Conservation (phyloP, 257 asterid species). For the Rehmannia glutinosa region DNA sequence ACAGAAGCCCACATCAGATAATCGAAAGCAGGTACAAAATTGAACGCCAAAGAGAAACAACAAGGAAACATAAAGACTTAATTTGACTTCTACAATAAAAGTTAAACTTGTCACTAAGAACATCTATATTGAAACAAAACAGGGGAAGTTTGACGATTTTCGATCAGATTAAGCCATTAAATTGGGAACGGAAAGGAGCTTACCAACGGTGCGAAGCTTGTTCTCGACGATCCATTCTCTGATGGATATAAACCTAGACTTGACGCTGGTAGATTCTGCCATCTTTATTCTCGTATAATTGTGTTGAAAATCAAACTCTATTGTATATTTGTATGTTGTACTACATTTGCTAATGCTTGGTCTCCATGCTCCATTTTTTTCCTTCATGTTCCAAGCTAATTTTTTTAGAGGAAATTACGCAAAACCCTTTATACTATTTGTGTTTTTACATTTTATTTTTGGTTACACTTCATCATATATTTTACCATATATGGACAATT, state of each 20-base stretch:
- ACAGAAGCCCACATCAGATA: conserved; percentile 1
- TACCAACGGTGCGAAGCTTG: conserved; percentile 51
- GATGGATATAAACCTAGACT: conserved; percentile 21
- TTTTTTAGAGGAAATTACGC: too few species aligned
- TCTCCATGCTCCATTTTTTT: neutral
- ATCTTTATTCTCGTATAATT: conserved; percentile 1
- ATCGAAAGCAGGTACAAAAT: neutral
- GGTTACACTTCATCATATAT: too few species aligned
- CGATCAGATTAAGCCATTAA: neutral
- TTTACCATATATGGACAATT: too few species aligned
- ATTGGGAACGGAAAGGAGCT: neutral
- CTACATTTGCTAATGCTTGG: neutral
- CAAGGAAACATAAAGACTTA: neutral
- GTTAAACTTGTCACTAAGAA: neutral
- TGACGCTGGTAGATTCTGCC: conserved; percentile 25
- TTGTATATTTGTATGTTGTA: neutral
- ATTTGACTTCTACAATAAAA: neutral
- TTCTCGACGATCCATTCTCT: conserved; percentile 39
- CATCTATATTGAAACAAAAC: neutral
- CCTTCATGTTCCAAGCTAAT: too few species aligned
- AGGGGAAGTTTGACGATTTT: neutral
- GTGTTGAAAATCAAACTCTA: neutral
- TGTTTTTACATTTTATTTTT: too few species aligned
- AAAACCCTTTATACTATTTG: too few species aligned
- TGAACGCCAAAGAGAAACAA: too few species aligned